phyloP scores from a whole-genome alignment of 2,329 filamentous ascomycete species.

The Aspergillus pseudoglaucus region DNA sequence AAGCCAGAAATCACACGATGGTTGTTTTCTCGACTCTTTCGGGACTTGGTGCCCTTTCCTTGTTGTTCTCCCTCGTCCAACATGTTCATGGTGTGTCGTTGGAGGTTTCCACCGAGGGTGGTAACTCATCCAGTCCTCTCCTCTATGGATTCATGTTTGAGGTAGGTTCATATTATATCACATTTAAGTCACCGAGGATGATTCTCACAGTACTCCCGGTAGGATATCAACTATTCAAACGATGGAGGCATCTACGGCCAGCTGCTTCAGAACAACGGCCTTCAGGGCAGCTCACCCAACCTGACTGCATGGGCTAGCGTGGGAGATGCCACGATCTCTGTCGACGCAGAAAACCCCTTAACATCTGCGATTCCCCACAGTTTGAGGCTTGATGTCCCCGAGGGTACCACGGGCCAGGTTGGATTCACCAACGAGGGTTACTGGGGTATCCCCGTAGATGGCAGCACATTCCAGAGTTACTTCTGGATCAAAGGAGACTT shows the following conservation, averaged over 20 bases:
- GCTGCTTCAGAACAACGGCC: slow-evolving; percentile 63
- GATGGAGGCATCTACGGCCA: slow-evolving; percentile 70
- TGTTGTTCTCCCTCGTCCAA: slow-evolving; percentile 3
- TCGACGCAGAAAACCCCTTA: slow-evolving; percentile 46
- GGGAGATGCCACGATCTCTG: slow-evolving; percentile 39
- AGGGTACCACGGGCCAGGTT: slow-evolving; percentile 20
- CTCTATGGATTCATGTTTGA: slow-evolving; percentile 42
- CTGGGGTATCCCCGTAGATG: slow-evolving; percentile 18
- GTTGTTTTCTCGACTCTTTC: slow-evolving; percentile 7
- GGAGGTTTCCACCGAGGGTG: slow-evolving; percentile 16
- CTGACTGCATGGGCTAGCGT: slow-evolving; percentile 44
- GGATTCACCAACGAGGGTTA: slow-evolving; percentile 40
- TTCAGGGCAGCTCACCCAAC: slow-evolving; percentile 49
- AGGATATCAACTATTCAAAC: slow-evolving; percentile 62
- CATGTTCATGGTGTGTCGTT: slow-evolving; percentile 4
- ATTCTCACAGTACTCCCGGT: neutral
- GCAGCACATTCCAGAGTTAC: slow-evolving; percentile 12
- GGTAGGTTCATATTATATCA: slow-evolving; percentile 12
- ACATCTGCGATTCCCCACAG: slow-evolving; percentile 49
- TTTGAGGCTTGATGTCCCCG: slow-evolving; percentile 32
- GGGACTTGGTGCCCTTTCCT: slow-evolving; percentile 4
- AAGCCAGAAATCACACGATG: slow-evolving; percentile 1
- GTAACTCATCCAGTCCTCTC: slow-evolving; percentile 34
- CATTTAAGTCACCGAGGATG: neutral
- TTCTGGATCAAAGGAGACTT: slow-evolving; percentile 22